These are phyloP conservation scores for Drechslerella stenobrocha DNA, from an alignment of 2,329 filamentous ascomycete species.

Conservation along the genomic window DNA sequence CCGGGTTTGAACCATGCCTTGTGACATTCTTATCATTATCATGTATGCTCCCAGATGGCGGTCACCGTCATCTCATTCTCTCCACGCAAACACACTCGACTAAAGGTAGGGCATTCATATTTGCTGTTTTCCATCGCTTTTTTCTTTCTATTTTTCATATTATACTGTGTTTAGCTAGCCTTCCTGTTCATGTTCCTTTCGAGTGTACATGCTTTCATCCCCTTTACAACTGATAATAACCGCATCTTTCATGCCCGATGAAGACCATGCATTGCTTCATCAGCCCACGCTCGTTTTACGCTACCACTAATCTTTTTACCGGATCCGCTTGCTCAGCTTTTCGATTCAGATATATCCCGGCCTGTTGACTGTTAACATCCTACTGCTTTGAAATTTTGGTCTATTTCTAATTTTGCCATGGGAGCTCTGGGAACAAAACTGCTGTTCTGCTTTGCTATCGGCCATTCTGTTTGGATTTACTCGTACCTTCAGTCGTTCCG, in stretches of 20 bases:
- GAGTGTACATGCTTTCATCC: constrained; percentile 48
- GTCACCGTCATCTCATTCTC: constrained; percentile 17
- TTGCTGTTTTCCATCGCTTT: constrained; percentile 20
- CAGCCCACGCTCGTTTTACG: constrained; percentile 27
- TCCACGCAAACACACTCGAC: constrained; percentile 12
- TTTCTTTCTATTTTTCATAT: constrained; percentile 15
- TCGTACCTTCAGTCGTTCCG: constrained; percentile 13
- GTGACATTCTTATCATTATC: neutral
- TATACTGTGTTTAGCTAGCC: constrained; percentile 37
- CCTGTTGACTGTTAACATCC: constrained; percentile 22
- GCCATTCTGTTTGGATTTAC: constrained; percentile 24
- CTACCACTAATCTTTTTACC: constrained; percentile 7
- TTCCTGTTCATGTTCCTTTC: constrained; percentile 45
- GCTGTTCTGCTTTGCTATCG: constrained; percentile 23
- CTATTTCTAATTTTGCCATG: constrained; percentile 34
- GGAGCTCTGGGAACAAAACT: constrained; percentile 40
- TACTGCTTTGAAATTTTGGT: constrained; percentile 28
- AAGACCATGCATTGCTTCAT: constrained; percentile 41
- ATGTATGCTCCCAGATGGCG: constrained; percentile 30
- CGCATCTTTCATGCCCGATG: constrained; percentile 24
- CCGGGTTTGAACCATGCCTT: neutral
- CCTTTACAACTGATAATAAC: constrained; percentile 24
- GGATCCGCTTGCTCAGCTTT: constrained; percentile 18
- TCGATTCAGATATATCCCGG: constrained; percentile 35
- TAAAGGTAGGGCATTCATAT: constrained; percentile 23